phyloP scores from a whole-genome alignment of 1,139 yeast species.

The Pichia sp. region DNA sequence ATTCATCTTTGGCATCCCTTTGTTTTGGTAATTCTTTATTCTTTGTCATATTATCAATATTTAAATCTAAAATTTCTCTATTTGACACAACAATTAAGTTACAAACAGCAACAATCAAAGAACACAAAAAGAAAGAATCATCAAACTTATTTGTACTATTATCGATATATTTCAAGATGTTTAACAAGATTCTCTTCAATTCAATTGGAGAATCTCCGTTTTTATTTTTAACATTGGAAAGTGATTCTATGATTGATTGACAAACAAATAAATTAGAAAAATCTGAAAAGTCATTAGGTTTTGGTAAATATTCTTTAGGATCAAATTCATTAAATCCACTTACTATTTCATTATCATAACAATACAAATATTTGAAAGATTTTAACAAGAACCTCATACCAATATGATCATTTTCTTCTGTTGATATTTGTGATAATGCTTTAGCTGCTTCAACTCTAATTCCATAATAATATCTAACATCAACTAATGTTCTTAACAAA shows the following conservation, averaged over 20 bases:
- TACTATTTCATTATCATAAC: slow-evolving; percentile 40
- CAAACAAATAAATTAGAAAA: slow-evolving; percentile 63
- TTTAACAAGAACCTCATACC: slow-evolving; percentile 70
- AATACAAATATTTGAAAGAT: slow-evolving; percentile 64
- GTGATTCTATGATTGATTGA: slow-evolving; percentile 57
- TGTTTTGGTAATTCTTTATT: neutral
- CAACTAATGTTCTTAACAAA: slow-evolving; percentile 75
- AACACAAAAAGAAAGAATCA: slow-evolving; percentile 64
- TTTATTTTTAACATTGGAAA: slow-evolving; percentile 46
- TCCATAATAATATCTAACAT: slow-evolving; percentile 81
- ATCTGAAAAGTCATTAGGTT: slow-evolving; percentile 74
- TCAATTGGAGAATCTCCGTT: slow-evolving; percentile 68
- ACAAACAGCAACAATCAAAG: slow-evolving; percentile 53
- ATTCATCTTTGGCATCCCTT: slow-evolving; percentile 30
- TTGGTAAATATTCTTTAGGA: slow-evolving; percentile 49
- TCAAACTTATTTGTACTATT: slow-evolving; percentile 73
- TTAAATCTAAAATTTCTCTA: slow-evolving; percentile 25
- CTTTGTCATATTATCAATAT: slow-evolving; percentile 2
- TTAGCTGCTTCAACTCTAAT: slow-evolving; percentile 81
- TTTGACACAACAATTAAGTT: slow-evolving; percentile 35
- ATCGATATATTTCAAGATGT: slow-evolving; percentile 76
- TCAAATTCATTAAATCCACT: slow-evolving; percentile 25
- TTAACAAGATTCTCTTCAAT: slow-evolving; percentile 59
- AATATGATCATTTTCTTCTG: slow-evolving; percentile 52
- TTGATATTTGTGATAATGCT: slow-evolving; percentile 66